phyloP scores from a whole-genome alignment of 495 filamentous ascomycete genomes.

The Penicillium dipodomyicola region DNA sequence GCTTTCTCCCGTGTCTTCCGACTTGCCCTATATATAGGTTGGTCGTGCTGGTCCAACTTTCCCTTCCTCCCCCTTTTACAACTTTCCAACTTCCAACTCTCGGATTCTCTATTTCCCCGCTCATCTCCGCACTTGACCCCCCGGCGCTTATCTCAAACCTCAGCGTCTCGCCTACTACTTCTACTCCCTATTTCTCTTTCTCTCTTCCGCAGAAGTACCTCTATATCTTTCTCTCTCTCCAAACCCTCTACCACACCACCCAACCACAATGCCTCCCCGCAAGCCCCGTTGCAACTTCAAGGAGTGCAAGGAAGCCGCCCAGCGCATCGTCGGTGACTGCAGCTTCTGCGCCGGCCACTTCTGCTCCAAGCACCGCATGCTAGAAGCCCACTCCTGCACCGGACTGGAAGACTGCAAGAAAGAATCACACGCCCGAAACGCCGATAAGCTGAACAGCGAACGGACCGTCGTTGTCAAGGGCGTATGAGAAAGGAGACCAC shows the following conservation, averaged over 20 bases:
- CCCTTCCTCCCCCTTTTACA: constrained; percentile 15
- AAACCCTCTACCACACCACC: constrained; percentile 10
- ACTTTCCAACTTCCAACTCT: constrained; percentile 12
- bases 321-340: constrained; percentile 94
- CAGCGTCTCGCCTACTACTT: neutral
- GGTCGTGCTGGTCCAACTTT: neutral
- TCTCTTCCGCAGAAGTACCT: constrained; percentile 1
- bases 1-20: constrained; percentile 31
- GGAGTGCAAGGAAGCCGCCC: constrained; percentile 79
- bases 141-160: constrained; percentile 23
- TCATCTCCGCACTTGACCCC: constrained; percentile 11
- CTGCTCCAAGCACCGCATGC: constrained; percentile 87
- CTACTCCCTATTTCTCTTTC: constrained; percentile 1
- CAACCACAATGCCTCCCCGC: constrained; percentile 58
- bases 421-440: constrained; percentile 88
- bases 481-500: constrained; percentile 38
- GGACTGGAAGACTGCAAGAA: constrained; percentile 98
- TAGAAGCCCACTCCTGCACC: constrained; percentile 89
- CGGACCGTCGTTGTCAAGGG: constrained; percentile 71
- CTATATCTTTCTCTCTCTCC: constrained; percentile 7
- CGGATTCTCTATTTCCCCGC: constrained; percentile 38
- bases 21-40: constrained; percentile 15
- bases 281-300: constrained; percentile 86
- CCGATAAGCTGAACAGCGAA: constrained; percentile 85
- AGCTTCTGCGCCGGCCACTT: constrained; percentile 90